Evolutionary conservation across 2,329 filamentous ascomycete genomes (phyloP).

Genomic region (Berkeleyomyces rouxiae): DNA sequence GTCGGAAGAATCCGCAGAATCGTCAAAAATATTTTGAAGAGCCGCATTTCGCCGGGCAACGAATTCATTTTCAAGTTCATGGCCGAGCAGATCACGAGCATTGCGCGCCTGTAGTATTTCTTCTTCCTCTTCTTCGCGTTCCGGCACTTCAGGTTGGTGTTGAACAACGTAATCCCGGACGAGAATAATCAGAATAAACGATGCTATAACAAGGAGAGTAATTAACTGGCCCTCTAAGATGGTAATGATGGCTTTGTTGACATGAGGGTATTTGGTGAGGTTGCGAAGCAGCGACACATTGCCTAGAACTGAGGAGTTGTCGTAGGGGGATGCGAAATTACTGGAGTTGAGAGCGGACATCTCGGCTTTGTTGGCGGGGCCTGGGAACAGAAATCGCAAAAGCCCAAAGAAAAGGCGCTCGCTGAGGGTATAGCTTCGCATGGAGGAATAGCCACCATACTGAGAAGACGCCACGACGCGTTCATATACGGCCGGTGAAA

Average conservation of each 20-base stretch:
- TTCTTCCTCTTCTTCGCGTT: too few species aligned
- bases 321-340: slow-evolving; percentile 10
- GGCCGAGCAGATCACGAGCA: slow-evolving; percentile 32
- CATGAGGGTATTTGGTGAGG: slow-evolving; percentile 48
- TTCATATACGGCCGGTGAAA: slow-evolving; percentile 7
- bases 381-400: slow-evolving; percentile 1
- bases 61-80: too few species aligned
- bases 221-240: slow-evolving; percentile 87
- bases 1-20: not conserved
- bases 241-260: slow-evolving; percentile 69
- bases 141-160: slow-evolving; percentile 66
- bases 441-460: not conserved
- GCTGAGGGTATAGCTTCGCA: not conserved
- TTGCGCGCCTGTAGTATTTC: slow-evolving; percentile 27
- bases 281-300: slow-evolving; percentile 40
- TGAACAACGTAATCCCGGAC: slow-evolving; percentile 97
- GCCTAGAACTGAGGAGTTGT: slow-evolving; percentile 34
- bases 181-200: slow-evolving; percentile 90
- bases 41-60: too few species aligned
- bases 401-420: slow-evolving; percentile 4
- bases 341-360: not conserved
- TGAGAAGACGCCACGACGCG: slow-evolving; percentile 3
- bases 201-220: slow-evolving; percentile 76
- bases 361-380: slow-evolving; percentile 1
- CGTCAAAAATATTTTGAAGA: not conserved